phyloP scores from a whole-genome alignment of 805 yeast genomes.

The Saccharomyces eubayanus region DNA sequence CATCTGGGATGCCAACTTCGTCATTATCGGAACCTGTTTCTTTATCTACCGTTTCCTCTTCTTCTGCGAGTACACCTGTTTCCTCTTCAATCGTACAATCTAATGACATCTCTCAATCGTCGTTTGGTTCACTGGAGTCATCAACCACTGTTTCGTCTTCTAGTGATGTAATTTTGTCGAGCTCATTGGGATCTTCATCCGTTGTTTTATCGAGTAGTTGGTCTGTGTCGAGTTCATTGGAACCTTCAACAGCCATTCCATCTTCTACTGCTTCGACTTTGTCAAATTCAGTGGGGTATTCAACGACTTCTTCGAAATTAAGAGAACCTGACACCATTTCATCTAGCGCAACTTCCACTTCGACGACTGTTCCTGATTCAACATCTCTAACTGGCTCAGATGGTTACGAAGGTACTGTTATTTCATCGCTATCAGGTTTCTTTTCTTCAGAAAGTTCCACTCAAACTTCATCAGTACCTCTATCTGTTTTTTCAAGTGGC shows the following conservation, averaged over 20 bases:
- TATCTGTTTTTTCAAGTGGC: not conserved
- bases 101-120: not conserved
- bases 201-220: not conserved
- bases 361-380: not conserved
- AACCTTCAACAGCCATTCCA: not conserved
- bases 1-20: not conserved
- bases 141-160: not conserved
- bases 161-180: not conserved
- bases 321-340: too few relatives aligned
- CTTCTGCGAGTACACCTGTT: not conserved
- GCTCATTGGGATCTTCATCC: not conserved
- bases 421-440: not conserved
- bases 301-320: too few relatives aligned
- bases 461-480: not conserved
- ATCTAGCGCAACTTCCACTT: not conserved
- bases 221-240: not conserved
- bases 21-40: not conserved
- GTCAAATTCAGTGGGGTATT: not conserved
- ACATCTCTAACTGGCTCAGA: not conserved
- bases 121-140: not conserved
- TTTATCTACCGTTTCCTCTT: not conserved
- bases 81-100: not conserved
- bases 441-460: not conserved
- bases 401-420: not conserved
- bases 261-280: slow-evolving; percentile 1